A percentile compares a stretch with the other conserved stretches of the same genome.
phyloP scores from a whole-genome alignment of 129 eudicot species.

The Lactuca sativa region DNA sequence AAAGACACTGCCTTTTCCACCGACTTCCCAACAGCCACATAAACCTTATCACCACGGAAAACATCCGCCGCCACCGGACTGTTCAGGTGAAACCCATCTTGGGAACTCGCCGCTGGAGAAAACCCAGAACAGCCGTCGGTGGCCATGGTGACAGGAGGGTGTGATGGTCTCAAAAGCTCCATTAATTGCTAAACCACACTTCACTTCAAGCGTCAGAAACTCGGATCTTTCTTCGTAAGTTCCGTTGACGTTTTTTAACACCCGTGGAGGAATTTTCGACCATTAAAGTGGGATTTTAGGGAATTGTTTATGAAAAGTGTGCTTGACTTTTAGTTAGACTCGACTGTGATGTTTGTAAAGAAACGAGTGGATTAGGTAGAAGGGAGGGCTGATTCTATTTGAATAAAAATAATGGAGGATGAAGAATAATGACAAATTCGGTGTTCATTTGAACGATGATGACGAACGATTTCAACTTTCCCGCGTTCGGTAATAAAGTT shows the following conservation, averaged over 20 bases:
- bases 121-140: constrained; percentile 38
- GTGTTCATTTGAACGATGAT: neutral
- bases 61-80: constrained; percentile 22
- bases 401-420: constrained; percentile 15
- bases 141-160: constrained; percentile 26
- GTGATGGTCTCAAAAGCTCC: constrained; percentile 43
- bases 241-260: neutral
- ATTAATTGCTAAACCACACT: constrained; percentile 17
- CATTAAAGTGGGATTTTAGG: constrained; percentile 12
- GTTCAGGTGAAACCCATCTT: constrained; percentile 33
- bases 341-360: constrained; percentile 31
- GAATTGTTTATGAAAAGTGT: constrained; percentile 11
- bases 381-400: constrained; percentile 18
- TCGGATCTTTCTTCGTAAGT: constrained; percentile 22
- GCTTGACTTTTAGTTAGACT: constrained; percentile 34
- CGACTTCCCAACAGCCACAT: constrained; percentile 80
- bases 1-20: constrained; percentile 51
- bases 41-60: constrained; percentile 39
- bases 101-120: constrained; percentile 43
- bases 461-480: constrained; percentile 11
- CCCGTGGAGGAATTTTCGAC: neutral
- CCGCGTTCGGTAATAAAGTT: neutral
- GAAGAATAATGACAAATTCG: constrained; percentile 18
- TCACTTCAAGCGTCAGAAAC: neutral
- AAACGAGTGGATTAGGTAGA: constrained; percentile 29